Base-by-base conservation (phyloP, 306 rosid genomes). In the Sesbania bispinosa region DNA sequence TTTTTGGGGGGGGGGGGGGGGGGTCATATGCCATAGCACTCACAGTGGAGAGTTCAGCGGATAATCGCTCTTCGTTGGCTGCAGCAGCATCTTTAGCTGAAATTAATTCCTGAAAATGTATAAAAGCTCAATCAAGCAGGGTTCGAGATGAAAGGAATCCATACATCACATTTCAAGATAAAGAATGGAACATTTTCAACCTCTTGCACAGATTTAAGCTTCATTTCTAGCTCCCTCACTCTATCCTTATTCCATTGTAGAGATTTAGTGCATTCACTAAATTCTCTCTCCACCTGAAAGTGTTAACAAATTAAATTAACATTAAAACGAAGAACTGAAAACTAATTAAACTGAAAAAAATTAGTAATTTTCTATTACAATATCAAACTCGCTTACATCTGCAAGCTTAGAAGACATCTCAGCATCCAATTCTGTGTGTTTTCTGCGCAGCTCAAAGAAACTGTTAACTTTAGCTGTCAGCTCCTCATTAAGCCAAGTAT, bases 201-300 rank as follows among this genome's bases (percentile, higher is more conserved):
- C 99, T 94, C 95, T 26, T 89, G 96, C 39, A 78, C 67, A 27
- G 95, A 83, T 13, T 81, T 71, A 72, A 87, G 79, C 83, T 89
- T 85, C 74, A 62, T 71, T 59, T 89, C 96, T 59, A 90, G 72
- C 73, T 91, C 97, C 67, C 79, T 79, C 62, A 85, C 88, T 77
- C 86, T 83, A 59, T 91, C 96, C 95, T 91, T 94, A 85, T 89
- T 87, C 96, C 95, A 85, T 43, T 83, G 85, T 54, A 89, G 86
- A 78, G 97, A 78, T 67, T 77, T 80, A 41, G 95, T 87, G 81
- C 91, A 89, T 75, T 91, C 95, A 79, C 59, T 79, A 32, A 83
- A 85, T 54, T 83, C 87, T 74, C 96, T 83, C 82, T 91, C 88
- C 29, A 82, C 86, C 99, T 91, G 79, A 75, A 66, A 46, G 78